These are phyloP conservation scores for Penicillium simplicissimum DNA, from an alignment of 495 filamentous ascomycete species.

Conservation along the genomic window DNA sequence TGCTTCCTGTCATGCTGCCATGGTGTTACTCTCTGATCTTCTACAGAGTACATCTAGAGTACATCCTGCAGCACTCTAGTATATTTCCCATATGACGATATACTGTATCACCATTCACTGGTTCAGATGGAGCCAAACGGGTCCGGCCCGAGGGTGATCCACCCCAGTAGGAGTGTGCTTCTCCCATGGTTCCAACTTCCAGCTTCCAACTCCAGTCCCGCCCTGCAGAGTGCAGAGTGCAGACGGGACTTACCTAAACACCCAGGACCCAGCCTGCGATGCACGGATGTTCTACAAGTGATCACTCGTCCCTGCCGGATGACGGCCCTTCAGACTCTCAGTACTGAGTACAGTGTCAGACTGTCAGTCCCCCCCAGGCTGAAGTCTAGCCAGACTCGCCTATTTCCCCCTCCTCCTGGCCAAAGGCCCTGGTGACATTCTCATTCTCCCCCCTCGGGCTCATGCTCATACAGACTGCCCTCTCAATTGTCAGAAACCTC, in stretches of 20 bases:
- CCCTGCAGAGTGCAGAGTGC: too few species aligned
- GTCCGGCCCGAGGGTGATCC: constrained; percentile 31
- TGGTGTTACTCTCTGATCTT: too few species aligned
- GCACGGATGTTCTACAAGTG: constrained; percentile 25
- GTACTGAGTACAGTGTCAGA: neutral
- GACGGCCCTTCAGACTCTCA: constrained; percentile 13
- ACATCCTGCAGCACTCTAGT: too few species aligned
- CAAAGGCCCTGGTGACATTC: neutral
- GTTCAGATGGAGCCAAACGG: constrained; percentile 15
- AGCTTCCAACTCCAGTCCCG: too few species aligned
- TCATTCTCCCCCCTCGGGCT: neutral
- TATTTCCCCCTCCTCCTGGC: neutral
- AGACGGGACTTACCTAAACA: too few species aligned
- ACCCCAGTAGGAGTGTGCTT: constrained; percentile 3
- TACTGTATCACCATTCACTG: too few species aligned
- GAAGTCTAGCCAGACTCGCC: neutral
- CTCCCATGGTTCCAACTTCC: constrained; percentile 9
- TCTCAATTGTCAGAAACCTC: too few species aligned
- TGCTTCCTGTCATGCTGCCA: constrained; percentile 12
- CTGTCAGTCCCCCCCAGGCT: neutral
- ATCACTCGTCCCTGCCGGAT: constrained; percentile 29
- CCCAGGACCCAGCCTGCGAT: neutral
- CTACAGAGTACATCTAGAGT: too few species aligned
- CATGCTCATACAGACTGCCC: neutral
- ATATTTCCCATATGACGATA: too few species aligned